A percentile compares a stretch with the other conserved stretches of the same genome.
Evolutionary conservation across 805 yeast genomes (phyloP).

Genomic region (Yamadazyma phyllophila): DNA sequence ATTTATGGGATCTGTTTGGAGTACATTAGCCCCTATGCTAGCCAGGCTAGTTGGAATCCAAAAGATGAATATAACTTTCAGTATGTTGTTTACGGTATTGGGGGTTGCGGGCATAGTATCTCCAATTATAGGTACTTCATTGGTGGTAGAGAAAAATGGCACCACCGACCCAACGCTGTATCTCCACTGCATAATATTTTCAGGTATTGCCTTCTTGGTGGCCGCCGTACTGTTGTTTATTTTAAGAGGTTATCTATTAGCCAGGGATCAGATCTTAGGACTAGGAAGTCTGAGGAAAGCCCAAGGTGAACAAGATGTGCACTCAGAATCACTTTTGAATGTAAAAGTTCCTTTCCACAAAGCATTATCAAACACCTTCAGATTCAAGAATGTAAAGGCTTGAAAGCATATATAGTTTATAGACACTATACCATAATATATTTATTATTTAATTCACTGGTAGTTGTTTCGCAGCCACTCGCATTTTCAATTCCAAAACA

Average conservation of each 20-base stretch:
- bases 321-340: not conserved
- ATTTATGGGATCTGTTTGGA: constrained; percentile 62
- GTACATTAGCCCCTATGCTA: constrained; percentile 49
- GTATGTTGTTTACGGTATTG: constrained; percentile 52
- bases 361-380: not conserved
- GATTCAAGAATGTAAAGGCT: constrained; percentile 5
- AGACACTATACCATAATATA: not conserved
- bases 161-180: constrained; percentile 46
- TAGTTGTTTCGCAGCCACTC: constrained; percentile 1
- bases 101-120: constrained; percentile 54
- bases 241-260: constrained; percentile 55
- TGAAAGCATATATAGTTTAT: not conserved
- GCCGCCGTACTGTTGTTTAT: constrained; percentile 42
- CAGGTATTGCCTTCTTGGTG: constrained; percentile 53
- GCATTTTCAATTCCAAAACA: not conserved
- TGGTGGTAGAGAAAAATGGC: constrained; percentile 33
- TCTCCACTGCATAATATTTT: constrained; percentile 53
- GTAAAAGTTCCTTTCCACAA: not conserved
- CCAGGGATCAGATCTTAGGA: constrained; percentile 36
- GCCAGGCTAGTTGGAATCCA: constrained; percentile 54
- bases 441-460: not conserved
- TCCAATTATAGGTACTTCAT: constrained; percentile 57
- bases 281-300: constrained; percentile 4
- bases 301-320: not conserved
- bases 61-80: constrained; percentile 47